A percentile compares a stretch with the other conserved stretches of the same genome.
Conservation (phyloP, 495 filamentous ascomycete species). For the Xylaria flabelliformis region DNA sequence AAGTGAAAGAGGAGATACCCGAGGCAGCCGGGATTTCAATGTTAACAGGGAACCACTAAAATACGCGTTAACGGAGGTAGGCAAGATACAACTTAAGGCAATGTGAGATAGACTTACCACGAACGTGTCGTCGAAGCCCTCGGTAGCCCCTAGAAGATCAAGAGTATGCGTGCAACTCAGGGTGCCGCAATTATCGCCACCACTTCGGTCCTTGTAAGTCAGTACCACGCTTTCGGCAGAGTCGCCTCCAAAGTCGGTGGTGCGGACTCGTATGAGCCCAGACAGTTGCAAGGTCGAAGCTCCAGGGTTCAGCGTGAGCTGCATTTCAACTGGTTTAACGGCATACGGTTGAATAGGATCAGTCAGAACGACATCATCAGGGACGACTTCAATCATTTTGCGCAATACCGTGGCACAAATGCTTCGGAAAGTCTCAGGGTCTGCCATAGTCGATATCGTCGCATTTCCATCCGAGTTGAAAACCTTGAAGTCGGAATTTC, state of each 20-base stretch:
- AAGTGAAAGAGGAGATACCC: conserved; percentile 56
- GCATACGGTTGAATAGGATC: conserved; percentile 61
- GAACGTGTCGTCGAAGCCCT: conserved; percentile 67
- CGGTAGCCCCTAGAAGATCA: conserved; percentile 52
- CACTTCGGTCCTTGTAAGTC: conserved; percentile 91
- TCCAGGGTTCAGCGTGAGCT: conserved; percentile 48
- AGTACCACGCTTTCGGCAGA: conserved; percentile 60
- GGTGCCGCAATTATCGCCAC: conserved; percentile 72
- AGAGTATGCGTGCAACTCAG: conserved; percentile 52
- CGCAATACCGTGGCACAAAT: conserved; percentile 60
- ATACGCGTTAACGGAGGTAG: conserved; percentile 24
- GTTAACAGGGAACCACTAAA: conserved; percentile 53
- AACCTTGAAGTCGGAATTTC: conserved; percentile 62
- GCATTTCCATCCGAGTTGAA: conserved; percentile 63
- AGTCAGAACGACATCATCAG: conserved; percentile 56
- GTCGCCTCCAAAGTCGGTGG: conserved; percentile 43
- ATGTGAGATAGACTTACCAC: conserved; percentile 44
- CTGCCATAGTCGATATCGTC: conserved; percentile 58
- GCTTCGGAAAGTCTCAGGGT: conserved; percentile 48
- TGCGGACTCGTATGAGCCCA: conserved; percentile 53
- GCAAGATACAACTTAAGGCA: not conserved
- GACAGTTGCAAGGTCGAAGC: conserved; percentile 47
- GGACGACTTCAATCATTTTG: conserved; percentile 68
- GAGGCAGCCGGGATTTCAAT: conserved; percentile 43
- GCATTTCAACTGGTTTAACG: conserved; percentile 63